Evolutionary conservation across 257 asterid genomes (phyloP), one percentile per base, ranked within the genome.

Genomic region (Nicotiana otophora): DNA sequence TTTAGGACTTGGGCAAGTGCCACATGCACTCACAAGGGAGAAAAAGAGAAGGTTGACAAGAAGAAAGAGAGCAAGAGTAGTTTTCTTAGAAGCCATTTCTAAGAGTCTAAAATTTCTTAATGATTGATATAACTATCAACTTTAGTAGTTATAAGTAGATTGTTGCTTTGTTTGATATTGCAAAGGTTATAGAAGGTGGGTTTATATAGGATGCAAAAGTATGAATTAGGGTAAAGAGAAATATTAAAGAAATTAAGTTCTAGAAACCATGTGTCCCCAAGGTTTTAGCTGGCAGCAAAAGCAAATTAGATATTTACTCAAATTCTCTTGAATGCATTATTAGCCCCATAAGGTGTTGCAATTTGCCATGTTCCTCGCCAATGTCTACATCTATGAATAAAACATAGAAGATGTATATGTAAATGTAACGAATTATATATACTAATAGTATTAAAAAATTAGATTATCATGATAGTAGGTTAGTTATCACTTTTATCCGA

Each of bases 21-120:
- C 89, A 58, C 94, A 90, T 36, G 93, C 92, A 87, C 83, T 89
- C 0, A 88, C 85, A 20, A 91, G 84, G 64, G 92, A 81, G 85
- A 91, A 91, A 58, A 89, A 87, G 1, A 88, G 61, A 57, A 92
- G 86, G 85, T 89, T 92, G 48, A 89, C 84, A 4, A 85, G 90
- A 42, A 90, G 85, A 65, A 90, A 90, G 20, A 88, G 84, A 66
- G 88, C 91, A 80, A 90, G 83, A 19, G 87, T 74, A 61, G 67
- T 87, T 81, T 82, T 68, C 75, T 82, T 89, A 82, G 87, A 82
- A 81, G 86, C 90, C 94, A 92, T 90, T 83, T 81, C 81, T 31
- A 31, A 31, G 34, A 31, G 0, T 31, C 34, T 31, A 3, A 31
- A 31, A 31, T 31, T 31, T 31, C 4, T 4, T 28, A 26, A 83